Evolutionary conservation across 805 yeast genomes (phyloP).

Genomic region (Torulaspora delbrueckii): DNA sequence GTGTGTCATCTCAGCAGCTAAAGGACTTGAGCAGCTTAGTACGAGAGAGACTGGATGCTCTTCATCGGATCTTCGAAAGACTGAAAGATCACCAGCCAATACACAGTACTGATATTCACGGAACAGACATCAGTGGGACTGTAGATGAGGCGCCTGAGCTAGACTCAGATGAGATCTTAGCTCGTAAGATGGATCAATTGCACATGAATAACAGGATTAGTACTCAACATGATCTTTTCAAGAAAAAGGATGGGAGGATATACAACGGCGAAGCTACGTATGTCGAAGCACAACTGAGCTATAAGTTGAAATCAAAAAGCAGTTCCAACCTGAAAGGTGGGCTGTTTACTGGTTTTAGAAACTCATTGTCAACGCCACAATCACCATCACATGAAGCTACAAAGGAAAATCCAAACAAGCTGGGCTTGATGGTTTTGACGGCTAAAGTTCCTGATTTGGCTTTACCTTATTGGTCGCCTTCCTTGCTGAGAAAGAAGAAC

Average conservation of each 20-base stretch:
- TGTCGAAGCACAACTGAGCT: conserved; percentile 30
- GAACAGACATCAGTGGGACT: conserved; percentile 29
- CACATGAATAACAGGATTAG: conserved; percentile 25
- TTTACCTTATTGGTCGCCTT: conserved; percentile 38
- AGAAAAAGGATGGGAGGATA: conserved; percentile 2
- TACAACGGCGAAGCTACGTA: not conserved
- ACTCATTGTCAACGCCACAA: conserved; percentile 1
- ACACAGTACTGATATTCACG: conserved; percentile 24
- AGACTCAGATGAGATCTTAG: conserved; percentile 25
- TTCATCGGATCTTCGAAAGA: conserved; percentile 23
- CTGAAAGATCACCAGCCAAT: conserved; percentile 24
- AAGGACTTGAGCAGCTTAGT: conserved; percentile 22
- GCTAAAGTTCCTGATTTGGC: conserved; percentile 34
- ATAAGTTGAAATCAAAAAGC: conserved; percentile 23
- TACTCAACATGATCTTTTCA: conserved; percentile 1
- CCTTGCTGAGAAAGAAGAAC: conserved; percentile 37
- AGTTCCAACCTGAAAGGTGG: conserved; percentile 19
- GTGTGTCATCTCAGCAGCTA: conserved; percentile 22
- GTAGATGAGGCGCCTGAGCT: conserved; percentile 20
- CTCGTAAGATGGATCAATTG: conserved; percentile 30
- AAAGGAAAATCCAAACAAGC: conserved; percentile 11
- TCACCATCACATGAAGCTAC: conserved; percentile 3
- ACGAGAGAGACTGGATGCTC: conserved; percentile 27
- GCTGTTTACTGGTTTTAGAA: conserved; percentile 25
- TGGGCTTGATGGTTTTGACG: conserved; percentile 33